Percentiles rank a stretch among this genome's conserved stretches.
Evolutionary conservation across 352 stramenopile genomes (phyloP).

Genomic region (Saprolegnia diclina): DNA sequence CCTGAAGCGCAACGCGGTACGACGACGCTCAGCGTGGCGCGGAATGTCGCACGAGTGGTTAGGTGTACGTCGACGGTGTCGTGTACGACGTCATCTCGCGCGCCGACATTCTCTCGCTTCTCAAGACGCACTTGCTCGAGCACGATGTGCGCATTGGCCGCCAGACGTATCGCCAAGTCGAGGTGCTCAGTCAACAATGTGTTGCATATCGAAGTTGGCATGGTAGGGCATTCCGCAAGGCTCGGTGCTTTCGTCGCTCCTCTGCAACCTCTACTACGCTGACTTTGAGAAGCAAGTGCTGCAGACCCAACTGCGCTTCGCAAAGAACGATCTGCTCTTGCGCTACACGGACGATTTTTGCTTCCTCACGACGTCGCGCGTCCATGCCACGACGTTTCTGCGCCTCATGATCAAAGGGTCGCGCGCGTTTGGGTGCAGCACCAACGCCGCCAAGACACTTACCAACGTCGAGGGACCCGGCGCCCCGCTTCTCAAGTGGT

Average conservation of each 20-base stretch:
- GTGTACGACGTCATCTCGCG: conserved; percentile 67
- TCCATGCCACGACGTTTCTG: conserved; percentile 44
- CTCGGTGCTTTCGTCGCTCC: conserved; percentile 71
- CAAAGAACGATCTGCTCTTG: conserved; percentile 53
- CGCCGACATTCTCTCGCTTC: conserved; percentile 39
- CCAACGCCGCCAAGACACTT: conserved; percentile 58
- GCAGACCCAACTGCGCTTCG: conserved; percentile 35
- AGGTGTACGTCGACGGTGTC: conserved; percentile 67
- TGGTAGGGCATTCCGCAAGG: conserved; percentile 66
- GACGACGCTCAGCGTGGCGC: not conserved
- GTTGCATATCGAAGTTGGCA: not conserved
- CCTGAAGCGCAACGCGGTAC: conserved; percentile 38
- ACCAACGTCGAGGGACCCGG: conserved; percentile 44
- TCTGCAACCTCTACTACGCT: conserved; percentile 80
- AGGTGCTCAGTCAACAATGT: not conserved
- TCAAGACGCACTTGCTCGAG: conserved; percentile 57
- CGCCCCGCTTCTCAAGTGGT: conserved; percentile 43
- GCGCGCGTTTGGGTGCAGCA: conserved; percentile 54
- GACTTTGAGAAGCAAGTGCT: conserved; percentile 65
- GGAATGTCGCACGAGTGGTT: not conserved
- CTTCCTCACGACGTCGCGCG: conserved; percentile 51
- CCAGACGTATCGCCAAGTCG: conserved; percentile 44
- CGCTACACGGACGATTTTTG: conserved; percentile 79
- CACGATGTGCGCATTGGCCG: conserved; percentile 55
- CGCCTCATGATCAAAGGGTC: conserved; percentile 58